phyloP scores from a whole-genome alignment of 176 grass and related monocot species.

The Saccharum spontaneum region DNA sequence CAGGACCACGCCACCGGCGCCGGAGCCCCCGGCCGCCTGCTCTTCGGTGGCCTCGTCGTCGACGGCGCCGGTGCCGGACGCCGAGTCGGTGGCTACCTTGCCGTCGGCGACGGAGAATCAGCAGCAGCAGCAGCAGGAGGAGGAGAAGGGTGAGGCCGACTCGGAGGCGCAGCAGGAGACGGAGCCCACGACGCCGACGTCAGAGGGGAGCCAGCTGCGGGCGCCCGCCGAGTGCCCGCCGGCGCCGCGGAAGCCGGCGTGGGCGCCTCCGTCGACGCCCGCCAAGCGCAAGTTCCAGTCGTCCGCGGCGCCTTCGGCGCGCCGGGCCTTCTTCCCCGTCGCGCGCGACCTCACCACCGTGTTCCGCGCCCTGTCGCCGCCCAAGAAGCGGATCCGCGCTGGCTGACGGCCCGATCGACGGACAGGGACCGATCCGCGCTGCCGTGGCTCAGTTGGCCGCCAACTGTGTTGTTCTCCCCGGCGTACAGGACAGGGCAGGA shows the following conservation, averaged over 20 bases:
- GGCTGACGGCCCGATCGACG: background rate
- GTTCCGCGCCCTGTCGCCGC: slow-evolving; percentile 52
- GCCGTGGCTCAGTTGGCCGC: background rate
- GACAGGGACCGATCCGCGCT: background rate
- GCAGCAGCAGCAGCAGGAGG: background rate
- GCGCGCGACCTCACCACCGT: slow-evolving; percentile 60
- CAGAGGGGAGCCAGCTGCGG: slow-evolving; percentile 59
- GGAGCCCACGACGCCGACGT: slow-evolving; percentile 58
- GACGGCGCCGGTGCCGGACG: slow-evolving; percentile 7
- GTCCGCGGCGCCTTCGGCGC: background rate
- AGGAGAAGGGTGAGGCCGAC: background rate
- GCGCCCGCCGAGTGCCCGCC: slow-evolving; percentile 47
- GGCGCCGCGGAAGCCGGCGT: slow-evolving; percentile 51
- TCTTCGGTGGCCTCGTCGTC: slow-evolving; percentile 6
- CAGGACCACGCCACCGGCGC: slow-evolving; percentile 20
- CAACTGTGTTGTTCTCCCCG: background rate
- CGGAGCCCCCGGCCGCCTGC: background rate
- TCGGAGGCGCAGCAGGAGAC: background rate
- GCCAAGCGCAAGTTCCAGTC: slow-evolving; percentile 30
- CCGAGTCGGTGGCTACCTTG: background rate
- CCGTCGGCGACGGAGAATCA: background rate
- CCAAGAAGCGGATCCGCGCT: slow-evolving; percentile 65
- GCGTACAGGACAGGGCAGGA: background rate
- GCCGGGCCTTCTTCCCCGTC: slow-evolving; percentile 37
- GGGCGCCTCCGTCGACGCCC: background rate